These are phyloP conservation scores for Xylaria sp. DNA, from an alignment of 2,329 filamentous ascomycete genomes.

Conservation along the genomic window DNA sequence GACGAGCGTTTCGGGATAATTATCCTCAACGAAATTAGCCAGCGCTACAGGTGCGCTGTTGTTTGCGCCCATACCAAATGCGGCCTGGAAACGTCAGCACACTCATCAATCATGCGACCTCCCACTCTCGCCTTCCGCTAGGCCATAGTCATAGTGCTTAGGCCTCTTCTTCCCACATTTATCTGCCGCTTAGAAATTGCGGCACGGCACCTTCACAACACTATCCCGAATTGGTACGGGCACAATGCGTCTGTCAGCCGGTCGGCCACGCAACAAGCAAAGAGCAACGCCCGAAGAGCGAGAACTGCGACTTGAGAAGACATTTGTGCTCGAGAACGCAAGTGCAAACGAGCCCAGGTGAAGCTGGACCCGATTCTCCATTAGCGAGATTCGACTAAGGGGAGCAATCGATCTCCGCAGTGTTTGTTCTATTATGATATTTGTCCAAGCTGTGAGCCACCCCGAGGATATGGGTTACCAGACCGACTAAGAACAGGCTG, in stretches of 20 bases:
- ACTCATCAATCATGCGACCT: slow-evolving; percentile 26
- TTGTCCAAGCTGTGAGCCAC: slow-evolving; percentile 23
- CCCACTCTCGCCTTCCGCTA: slow-evolving; percentile 8
- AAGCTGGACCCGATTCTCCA: slow-evolving; percentile 26
- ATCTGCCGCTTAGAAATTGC: slow-evolving; percentile 5
- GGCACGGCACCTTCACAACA: not conserved
- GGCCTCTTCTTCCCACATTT: not conserved
- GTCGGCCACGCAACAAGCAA: slow-evolving; percentile 8
- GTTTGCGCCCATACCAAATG: slow-evolving; percentile 19
- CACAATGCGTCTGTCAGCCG: not conserved
- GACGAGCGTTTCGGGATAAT: slow-evolving; percentile 23
- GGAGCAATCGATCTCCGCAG: slow-evolving; percentile 29
- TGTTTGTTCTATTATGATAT: slow-evolving; percentile 19
- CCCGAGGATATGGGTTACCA: slow-evolving; percentile 35
- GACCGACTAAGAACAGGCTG: slow-evolving; percentile 20
- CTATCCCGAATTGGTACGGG: not conserved
- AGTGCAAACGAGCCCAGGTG: slow-evolving; percentile 36
- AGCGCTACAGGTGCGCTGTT: slow-evolving; percentile 24
- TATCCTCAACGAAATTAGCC: slow-evolving; percentile 27
- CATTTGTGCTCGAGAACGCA: slow-evolving; percentile 31
- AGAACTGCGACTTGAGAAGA: slow-evolving; percentile 14
- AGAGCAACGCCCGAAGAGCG: slow-evolving; percentile 3
- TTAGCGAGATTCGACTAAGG: slow-evolving; percentile 13
- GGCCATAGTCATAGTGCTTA: not conserved
- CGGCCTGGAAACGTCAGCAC: slow-evolving; percentile 32